Evolutionary conservation across 352 stramenopile species (phyloP), one percentile per base, ranked within the genome.

Genomic region (Phytophthora sojae): DNA sequence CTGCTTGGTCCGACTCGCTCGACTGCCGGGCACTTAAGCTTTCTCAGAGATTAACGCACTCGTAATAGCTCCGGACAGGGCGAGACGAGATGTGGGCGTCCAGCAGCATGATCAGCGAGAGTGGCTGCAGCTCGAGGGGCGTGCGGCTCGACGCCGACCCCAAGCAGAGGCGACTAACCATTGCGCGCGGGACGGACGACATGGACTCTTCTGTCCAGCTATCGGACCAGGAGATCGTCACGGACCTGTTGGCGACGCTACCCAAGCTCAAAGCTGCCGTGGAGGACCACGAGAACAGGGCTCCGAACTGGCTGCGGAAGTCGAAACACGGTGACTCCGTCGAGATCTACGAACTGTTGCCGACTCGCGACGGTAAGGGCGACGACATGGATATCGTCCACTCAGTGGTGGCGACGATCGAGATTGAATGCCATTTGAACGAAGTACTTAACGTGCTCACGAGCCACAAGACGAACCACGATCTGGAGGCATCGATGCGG

Each of bases 381-480:
- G 77, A 82, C 60, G 82, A 88, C 49, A 77, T 86, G 69, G 79
- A 91, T 59, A 57, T 91, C 47, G 79, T 82, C 3, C 74, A 91
- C 57, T 81, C 81, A 0, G 51, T 89, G 15, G 62, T 89, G 30
- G 77, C 77, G 49, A 80, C 77, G 44, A 84, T 75, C 14, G 79
- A 88, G 59, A 77, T 91, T 9, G 63, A 76, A 9, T 89, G 81
- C 55, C 81, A 89, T 61, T 47, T 91, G n/a, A 89, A 89, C 47
- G 83, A 91, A 30, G 80, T 91, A 29, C 57, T 91, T 12, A 91
- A 88, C 21, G 80, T 89, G 7, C 70, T 92, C 3, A 80, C 77
- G 4, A 78, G 74, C n/a, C 79, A 75, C n/a, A 69, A 86, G 19
- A 78, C 69, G 2, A 80, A 79, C 57, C 67, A 75, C 44, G 76